phyloP scores from a whole-genome alignment of 495 filamentous ascomycete species.

The Podospora bellae-mahoneyi region DNA sequence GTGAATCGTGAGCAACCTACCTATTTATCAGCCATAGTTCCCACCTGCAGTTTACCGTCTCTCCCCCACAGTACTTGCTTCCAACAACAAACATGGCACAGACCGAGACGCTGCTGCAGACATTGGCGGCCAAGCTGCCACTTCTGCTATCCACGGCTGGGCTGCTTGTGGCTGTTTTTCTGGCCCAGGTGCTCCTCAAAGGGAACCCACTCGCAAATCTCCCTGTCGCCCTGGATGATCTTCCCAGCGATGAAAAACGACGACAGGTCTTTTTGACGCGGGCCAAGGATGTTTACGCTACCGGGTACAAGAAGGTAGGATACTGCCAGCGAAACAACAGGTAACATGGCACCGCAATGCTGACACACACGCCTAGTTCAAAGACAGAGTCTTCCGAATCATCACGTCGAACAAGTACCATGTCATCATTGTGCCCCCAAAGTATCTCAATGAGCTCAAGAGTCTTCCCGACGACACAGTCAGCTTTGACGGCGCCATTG shows the following conservation, averaged over 20 bases:
- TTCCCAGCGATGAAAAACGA: conserved; percentile 34
- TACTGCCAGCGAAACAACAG: neutral
- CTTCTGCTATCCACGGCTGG: conserved; percentile 28
- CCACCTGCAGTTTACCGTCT: neutral
- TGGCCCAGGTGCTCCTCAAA: conserved; percentile 26
- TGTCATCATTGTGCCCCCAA: conserved; percentile 36
- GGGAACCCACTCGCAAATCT: conserved; percentile 18
- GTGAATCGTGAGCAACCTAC: too few relatives aligned
- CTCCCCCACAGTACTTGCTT: neutral
- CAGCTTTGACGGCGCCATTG: conserved; percentile 33
- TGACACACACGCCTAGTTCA: conserved; percentile 28
- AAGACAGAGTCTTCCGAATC: conserved; percentile 34
- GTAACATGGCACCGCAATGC: neutral
- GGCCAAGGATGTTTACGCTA: conserved; percentile 29
- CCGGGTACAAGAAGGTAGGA: conserved; percentile 35
- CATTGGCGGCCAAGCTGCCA: conserved; percentile 26
- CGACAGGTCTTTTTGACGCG: conserved; percentile 31
- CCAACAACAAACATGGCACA: conserved; percentile 19
- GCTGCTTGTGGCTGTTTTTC: conserved; percentile 23
- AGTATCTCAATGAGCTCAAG: conserved; percentile 35
- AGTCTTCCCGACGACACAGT: conserved; percentile 40
- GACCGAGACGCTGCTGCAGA: conserved; percentile 11
- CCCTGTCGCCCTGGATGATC: conserved; percentile 31
- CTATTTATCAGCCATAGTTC: too few relatives aligned
- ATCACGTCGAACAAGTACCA: conserved; percentile 26